Percentiles rank a stretch among this genome's conserved stretches.
These are phyloP conservation scores for Hypoxylon trugodes DNA, from an alignment of 495 filamentous ascomycete genomes.

Conservation along the genomic window DNA sequence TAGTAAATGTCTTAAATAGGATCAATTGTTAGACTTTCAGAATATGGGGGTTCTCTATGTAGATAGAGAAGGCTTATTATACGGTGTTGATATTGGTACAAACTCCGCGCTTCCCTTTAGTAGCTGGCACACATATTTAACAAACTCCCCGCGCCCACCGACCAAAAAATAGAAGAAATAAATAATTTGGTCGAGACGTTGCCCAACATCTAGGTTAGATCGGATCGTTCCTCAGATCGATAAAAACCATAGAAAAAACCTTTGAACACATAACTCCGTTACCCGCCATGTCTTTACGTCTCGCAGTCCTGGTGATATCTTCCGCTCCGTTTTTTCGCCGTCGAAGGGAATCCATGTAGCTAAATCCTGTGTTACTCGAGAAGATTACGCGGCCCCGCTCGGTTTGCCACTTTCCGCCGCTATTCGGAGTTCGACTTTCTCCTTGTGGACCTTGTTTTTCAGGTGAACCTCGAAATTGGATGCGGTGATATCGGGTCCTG, in stretches of 20 bases:
- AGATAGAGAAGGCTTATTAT: conserved; percentile 31
- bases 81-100: conserved; percentile 33
- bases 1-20: too few species aligned
- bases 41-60: conserved; percentile 7
- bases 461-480: conserved; percentile 92
- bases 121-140: conserved; percentile 22
- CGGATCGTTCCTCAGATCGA: not conserved
- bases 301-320: too few species aligned
- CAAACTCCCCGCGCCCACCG: conserved; percentile 17
- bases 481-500: conserved; percentile 81
- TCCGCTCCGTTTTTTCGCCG: too few species aligned
- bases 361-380: too few species aligned
- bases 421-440: conserved; percentile 63
- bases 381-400: not conserved
- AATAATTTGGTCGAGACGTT: conserved; percentile 1
- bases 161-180: too few species aligned
- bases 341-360: too few species aligned
- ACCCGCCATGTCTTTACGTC: too few species aligned
- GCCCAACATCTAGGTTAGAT: too few species aligned
- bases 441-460: conserved; percentile 79
- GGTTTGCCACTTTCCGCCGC: conserved; percentile 13
- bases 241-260: not conserved
- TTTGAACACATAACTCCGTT: too few species aligned
- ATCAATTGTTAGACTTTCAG: conserved; percentile 7
- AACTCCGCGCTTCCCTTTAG: conserved; percentile 35